Conservation (phyloP, 225 moss, liverwort and hornwort genomes). For the Pseudoscleropodium purum region DNA sequence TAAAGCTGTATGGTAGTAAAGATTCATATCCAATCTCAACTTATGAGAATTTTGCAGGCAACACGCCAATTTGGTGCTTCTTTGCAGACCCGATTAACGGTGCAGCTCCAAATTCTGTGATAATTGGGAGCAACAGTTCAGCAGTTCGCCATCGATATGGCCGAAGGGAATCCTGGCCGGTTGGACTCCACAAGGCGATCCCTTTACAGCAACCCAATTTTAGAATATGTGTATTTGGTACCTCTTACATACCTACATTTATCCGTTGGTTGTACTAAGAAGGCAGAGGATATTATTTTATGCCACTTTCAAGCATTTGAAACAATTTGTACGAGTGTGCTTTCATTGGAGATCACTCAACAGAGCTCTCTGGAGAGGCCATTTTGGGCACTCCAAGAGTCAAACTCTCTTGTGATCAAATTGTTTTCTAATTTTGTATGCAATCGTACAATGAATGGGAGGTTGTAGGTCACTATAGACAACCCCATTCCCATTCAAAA, state of each 20-base stretch:
- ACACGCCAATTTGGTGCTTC: neutral
- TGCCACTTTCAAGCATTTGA: neutral
- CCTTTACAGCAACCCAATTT: slow-evolving; percentile 1
- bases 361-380: neutral
- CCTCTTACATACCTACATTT: neutral
- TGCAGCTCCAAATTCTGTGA: neutral
- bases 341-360: neutral
- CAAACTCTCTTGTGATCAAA: neutral
- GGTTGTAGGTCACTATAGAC: neutral
- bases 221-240: slow-evolving; percentile 26
- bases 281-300: neutral
- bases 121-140: neutral
- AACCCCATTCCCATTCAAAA: neutral
- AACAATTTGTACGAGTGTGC: neutral
- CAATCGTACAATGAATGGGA: neutral
- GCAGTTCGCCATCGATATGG: slow-evolving; percentile 3
- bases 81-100: neutral
- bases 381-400: neutral
- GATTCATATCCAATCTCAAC: neutral
- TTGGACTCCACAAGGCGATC: neutral
- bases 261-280: neutral
- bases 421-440: neutral
- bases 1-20: neutral
- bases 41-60: neutral
- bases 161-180: neutral